Evolutionary conservation across 441 rosid genomes (phyloP).

Genomic region (Pelargonium australe): DNA sequence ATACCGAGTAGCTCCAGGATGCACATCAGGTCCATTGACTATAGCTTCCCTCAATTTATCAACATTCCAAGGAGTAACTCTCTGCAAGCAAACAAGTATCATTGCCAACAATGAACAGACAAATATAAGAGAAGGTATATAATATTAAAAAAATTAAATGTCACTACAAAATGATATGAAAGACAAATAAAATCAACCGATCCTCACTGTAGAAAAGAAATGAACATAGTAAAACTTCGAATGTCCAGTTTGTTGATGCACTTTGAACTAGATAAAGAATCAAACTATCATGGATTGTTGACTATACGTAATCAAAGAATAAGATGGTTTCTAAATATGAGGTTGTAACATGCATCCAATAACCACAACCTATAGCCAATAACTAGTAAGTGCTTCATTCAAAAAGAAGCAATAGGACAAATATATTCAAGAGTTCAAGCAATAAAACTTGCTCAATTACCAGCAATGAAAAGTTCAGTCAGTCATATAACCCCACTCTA

Average conservation of each 20-base stretch:
- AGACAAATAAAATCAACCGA: neutral
- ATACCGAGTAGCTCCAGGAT: constrained; percentile 95
- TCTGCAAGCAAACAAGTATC: constrained; percentile 38
- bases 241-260: neutral
- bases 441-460: neutral
- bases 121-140: neutral
- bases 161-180: neutral
- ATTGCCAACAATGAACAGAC: constrained; percentile 9
- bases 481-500: too few species aligned
- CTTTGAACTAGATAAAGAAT: neutral
- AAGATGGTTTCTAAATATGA: neutral
- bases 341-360: neutral
- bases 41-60: constrained; percentile 68
- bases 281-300: neutral
- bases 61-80: constrained; percentile 88
- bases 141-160: neutral
- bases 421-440: neutral
- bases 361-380: neutral
- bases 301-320: neutral
- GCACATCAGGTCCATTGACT: constrained; percentile 74
- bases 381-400: neutral
- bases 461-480: too few species aligned
- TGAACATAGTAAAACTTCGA: neutral
- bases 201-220: neutral
- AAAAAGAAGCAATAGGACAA: neutral